These are phyloP conservation scores for Sporobolomyces roseus DNA, from an alignment of 768 basidiomycete genomes.

Conservation along the genomic window DNA sequence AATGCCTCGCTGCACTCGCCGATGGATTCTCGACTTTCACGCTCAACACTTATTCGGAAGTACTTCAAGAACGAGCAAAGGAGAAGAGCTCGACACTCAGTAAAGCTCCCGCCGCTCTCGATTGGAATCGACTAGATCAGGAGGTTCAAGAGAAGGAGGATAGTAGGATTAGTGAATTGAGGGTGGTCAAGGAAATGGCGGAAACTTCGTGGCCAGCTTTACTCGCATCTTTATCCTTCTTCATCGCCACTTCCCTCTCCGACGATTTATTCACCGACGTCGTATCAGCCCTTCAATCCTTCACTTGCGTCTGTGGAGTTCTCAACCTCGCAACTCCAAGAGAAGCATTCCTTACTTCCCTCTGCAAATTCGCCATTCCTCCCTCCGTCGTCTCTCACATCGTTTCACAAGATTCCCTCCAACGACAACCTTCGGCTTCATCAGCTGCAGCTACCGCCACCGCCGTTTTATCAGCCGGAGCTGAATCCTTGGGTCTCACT, in stretches of 20 bases:
- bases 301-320: conserved; percentile 84
- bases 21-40: conserved; percentile 76
- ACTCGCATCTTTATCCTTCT: conserved; percentile 77
- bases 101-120: conserved; percentile 64
- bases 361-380: conserved; percentile 91
- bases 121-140: conserved; percentile 45
- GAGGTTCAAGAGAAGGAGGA: conserved; percentile 51
- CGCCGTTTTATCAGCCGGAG: conserved; percentile 44
- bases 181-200: conserved; percentile 69
- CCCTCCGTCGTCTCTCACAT: conserved; percentile 79
- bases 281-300: conserved; percentile 71
- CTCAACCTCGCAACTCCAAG: conserved; percentile 80
- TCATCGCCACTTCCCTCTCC: conserved; percentile 83
- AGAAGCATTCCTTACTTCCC: conserved; percentile 83
- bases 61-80: conserved; percentile 49
- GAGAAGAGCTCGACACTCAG: conserved; percentile 5
- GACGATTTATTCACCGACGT: conserved; percentile 87
- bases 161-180: conserved; percentile 58
- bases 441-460: conserved; percentile 34
- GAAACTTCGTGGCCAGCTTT: conserved; percentile 88
- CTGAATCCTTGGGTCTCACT: conserved; percentile 49
- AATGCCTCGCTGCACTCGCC: conserved; percentile 78
- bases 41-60: conserved; percentile 60
- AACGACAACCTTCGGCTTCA: conserved; percentile 1
- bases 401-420: conserved; percentile 52